Evolutionary conservation across 129 eudicot species (phyloP).

Genomic region (Helichrysum umbraculigerum): DNA sequence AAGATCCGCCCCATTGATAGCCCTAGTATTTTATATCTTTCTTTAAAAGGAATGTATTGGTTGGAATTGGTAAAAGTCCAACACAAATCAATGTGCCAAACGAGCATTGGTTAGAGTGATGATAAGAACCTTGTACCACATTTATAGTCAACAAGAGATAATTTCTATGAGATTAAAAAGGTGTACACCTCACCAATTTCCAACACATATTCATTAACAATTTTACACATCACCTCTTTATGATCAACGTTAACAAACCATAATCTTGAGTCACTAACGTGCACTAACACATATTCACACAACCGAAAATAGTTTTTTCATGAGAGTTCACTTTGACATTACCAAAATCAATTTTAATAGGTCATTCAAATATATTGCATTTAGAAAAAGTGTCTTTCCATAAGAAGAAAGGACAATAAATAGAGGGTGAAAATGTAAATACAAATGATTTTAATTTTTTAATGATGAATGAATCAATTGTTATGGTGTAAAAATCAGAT

Average conservation of each 20-base stretch:
- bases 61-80: background rate
- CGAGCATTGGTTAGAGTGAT: conserved; percentile 14
- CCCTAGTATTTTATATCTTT: background rate
- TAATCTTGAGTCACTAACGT: background rate
- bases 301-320: background rate
- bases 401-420: background rate
- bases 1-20: too few relatives aligned
- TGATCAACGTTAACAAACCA: background rate
- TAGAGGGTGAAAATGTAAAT: background rate
- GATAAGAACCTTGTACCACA: background rate
- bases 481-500: too few relatives aligned
- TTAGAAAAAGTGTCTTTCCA: background rate
- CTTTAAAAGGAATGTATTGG: background rate
- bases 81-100: conserved; percentile 10
- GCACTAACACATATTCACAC: background rate
- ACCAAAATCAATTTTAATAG: background rate
- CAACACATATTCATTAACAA: background rate
- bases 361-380: background rate
- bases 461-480: too few relatives aligned
- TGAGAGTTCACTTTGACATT: background rate
- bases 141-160: conserved; percentile 7
- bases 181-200: background rate
- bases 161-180: background rate
- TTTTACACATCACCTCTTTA: background rate
- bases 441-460: too few relatives aligned